phyloP scores from a whole-genome alignment of 768 basidiomycete species.

The Macrocybe gigantea region DNA sequence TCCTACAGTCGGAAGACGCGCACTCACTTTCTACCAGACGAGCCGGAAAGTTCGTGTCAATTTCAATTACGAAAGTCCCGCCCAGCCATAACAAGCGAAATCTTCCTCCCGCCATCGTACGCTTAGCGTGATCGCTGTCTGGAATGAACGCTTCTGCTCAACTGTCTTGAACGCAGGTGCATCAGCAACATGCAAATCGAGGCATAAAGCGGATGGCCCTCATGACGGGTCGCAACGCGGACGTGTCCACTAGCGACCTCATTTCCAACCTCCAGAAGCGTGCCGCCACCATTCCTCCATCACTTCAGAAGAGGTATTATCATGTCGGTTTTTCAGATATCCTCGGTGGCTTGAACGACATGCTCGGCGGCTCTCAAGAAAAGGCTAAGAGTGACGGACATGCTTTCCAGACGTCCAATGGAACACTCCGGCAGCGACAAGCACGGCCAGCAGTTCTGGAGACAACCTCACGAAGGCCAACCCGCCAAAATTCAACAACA shows the following conservation, averaged over 20 bases:
- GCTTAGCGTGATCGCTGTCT: neutral
- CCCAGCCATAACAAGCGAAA: neutral
- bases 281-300: conserved; percentile 25
- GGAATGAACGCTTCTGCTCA: neutral
- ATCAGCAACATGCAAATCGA: conserved; percentile 59
- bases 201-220: conserved; percentile 46
- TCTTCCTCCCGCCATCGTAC: conserved; percentile 10
- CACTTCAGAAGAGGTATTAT: conserved; percentile 14
- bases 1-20: too few species aligned
- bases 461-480: neutral
- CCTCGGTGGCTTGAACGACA: neutral
- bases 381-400: neutral
- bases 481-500: conserved; percentile 19
- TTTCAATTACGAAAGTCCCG: too few species aligned
- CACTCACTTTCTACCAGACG: too few species aligned
- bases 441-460: neutral
- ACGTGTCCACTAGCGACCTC: conserved; percentile 31
- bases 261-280: conserved; percentile 32
- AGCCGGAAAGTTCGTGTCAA: too few species aligned
- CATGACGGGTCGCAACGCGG: conserved; percentile 43
- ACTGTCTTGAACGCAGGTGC: conserved; percentile 26
- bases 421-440: neutral
- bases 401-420: too few species aligned
- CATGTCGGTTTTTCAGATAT: neutral
- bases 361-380: neutral